phyloP scores from a whole-genome alignment of 768 basidiomycete genomes.

The Serendipita sp. region DNA sequence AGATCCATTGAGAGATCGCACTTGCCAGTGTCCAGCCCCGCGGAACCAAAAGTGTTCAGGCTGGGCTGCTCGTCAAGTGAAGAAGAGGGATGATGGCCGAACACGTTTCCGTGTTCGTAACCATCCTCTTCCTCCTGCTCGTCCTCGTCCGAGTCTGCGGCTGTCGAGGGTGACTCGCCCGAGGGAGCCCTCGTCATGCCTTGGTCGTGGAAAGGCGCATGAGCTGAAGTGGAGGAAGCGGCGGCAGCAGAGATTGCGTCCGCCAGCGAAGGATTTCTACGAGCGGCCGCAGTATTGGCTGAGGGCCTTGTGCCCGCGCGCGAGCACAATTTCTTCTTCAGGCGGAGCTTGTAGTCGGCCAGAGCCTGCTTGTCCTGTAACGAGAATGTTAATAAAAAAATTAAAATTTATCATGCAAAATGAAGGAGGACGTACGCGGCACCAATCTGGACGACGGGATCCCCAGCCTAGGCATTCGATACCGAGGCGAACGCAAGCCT shows the following conservation, averaged over 20 bases:
- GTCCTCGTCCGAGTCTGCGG: neutral
- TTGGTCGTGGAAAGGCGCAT: neutral
- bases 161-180: neutral
- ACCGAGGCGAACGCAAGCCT: slow-evolving; percentile 62
- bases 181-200: neutral
- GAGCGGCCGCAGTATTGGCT: neutral
- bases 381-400: too few species aligned
- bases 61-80: neutral
- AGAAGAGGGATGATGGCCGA: too few species aligned
- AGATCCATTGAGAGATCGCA: neutral
- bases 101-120: neutral
- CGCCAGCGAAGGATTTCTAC: too few species aligned
- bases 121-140: neutral
- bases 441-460: slow-evolving; percentile 41
- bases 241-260: too few species aligned
- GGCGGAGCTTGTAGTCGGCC: neutral
- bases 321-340: slow-evolving; percentile 1
- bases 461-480: slow-evolving; percentile 82
- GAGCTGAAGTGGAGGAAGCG: too few species aligned
- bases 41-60: neutral
- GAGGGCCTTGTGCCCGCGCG: neutral
- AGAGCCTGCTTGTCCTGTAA: neutral
- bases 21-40: slow-evolving; percentile 5
- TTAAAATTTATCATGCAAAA: neutral
- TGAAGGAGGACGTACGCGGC: neutral